Evolutionary conservation across 345 rosid species (phyloP).

Genomic region (Adansonia digitata): DNA sequence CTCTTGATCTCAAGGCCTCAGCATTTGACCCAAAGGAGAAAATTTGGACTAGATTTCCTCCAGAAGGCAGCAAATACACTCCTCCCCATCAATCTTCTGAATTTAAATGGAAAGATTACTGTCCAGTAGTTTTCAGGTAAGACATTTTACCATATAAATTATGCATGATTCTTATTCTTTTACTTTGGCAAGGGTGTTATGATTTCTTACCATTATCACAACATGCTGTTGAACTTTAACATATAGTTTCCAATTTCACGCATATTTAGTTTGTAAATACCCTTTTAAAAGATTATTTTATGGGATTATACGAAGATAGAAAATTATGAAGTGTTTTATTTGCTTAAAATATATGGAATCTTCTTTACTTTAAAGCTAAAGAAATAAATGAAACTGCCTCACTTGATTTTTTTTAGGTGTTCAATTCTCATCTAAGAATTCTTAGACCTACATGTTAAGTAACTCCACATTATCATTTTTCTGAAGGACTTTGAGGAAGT

Average conservation of each 20-base stretch:
- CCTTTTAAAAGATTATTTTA: background rate
- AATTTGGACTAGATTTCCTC: constrained; percentile 91
- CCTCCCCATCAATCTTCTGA: constrained; percentile 88
- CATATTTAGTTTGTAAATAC: background rate
- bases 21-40: constrained; percentile 93
- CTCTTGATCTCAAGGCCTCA: constrained; percentile 79
- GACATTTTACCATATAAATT: no score
- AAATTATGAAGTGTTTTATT: no score
- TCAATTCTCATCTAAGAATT: background rate
- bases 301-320: background rate
- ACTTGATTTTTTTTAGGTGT: no score
- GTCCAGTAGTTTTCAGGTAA: constrained; percentile 93
- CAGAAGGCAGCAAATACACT: constrained; percentile 86
- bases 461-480: background rate
- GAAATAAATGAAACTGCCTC: no score
- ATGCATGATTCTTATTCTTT: background rate
- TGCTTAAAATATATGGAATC: no score
- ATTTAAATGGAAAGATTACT: constrained; percentile 94
- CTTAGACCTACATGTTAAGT: background rate
- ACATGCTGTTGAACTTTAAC: no score
- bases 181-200: no score
- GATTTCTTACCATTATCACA: no score
- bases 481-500: constrained; percentile 74
- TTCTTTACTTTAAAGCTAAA: no score
- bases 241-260: no score